Base-by-base conservation (phyloP, 2,329 filamentous ascomycete species). In the Rutstroemia sp. region DNA sequence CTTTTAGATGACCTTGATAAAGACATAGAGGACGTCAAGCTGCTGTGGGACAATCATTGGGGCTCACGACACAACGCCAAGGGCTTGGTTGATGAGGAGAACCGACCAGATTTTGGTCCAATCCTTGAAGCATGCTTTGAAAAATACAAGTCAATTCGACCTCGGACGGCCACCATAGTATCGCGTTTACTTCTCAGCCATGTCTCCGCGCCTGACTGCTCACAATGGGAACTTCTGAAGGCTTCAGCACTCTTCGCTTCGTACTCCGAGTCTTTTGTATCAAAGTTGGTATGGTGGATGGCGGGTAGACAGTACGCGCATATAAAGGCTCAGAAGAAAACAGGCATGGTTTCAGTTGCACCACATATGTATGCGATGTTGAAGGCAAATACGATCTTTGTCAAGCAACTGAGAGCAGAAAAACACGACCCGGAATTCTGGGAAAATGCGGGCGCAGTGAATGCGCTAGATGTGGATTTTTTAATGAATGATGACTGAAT, bases 161-260 rank as follows among this genome's bases (percentile, higher is more conserved):
- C 69, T 2, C 56, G 58, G 1, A 18, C 42, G 0, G 58, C 67
- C 8, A 53, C 58, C 21, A 6, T 61, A 3, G 16, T 62, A 3
- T 61, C 61, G 53, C 37, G 62, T 51, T n/a, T 52, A 21, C 51
- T 67, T 44, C 25, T 63, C 10, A 57, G 57, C 10, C 45, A 51
- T n/a, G 57, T 49, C 21, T 48, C 57, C 9, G 21, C 37, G 0
- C 42, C 56, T 2, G 62, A 66, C 8, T 50, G 62, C 10, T 62
- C 70, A 19, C 21, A 60, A 0, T 80, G 78, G 78, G 70, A 74
- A 1, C 58, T 71, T 0, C 62, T 80, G 5, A 74, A 72, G 47
- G 77, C 77, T 1, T 78, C 75, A 0, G 65, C 71, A 4, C 58
- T 67, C 4, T 70, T 64, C 46, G 59, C 56, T 2, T 56, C 27